Percentiles rank a stretch among this genome's conserved stretches.
phyloP scores from a whole-genome alignment of 2,329 filamentous ascomycete species.

The Penicillium sp. region DNA sequence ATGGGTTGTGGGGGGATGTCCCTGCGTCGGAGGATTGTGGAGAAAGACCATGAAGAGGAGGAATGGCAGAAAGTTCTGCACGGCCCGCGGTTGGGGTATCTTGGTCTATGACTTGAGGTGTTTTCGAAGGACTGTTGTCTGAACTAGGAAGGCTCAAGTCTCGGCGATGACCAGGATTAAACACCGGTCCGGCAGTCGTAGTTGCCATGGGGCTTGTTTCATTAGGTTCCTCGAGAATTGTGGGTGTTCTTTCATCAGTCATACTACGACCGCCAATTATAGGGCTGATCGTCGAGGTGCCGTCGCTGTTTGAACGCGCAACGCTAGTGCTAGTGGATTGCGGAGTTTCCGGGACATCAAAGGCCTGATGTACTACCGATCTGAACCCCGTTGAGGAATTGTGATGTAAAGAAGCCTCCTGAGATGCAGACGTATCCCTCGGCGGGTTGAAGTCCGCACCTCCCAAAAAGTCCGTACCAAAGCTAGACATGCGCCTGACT shows the following conservation, averaged over 20 bases:
- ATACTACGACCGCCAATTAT: constrained; percentile 54
- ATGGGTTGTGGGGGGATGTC: constrained; percentile 2
- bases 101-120: constrained; percentile 52
- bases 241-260: constrained; percentile 48
- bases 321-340: constrained; percentile 55
- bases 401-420: constrained; percentile 45
- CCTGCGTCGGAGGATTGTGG: constrained; percentile 12
- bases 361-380: constrained; percentile 64
- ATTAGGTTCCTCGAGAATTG: constrained; percentile 56
- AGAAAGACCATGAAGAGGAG: constrained; percentile 23
- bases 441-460: constrained; percentile 15
- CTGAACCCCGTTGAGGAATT: constrained; percentile 57
- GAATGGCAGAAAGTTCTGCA: constrained; percentile 45
- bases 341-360: constrained; percentile 58
- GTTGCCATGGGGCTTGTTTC: constrained; percentile 27
- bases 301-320: constrained; percentile 61
- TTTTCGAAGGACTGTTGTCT: constrained; percentile 61
- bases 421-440: constrained; percentile 11
- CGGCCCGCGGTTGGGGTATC: constrained; percentile 44
- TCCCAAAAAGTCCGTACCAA: constrained; percentile 31
- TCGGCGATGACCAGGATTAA: constrained; percentile 56
- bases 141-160: constrained; percentile 59
- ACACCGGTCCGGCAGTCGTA: constrained; percentile 34
- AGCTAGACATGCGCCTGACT: constrained; percentile 44
- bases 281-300: constrained; percentile 63